A percentile compares a stretch with the other conserved stretches of the same genome.
Evolutionary conservation across 208 protist genomes (phyloP).

Genomic region (Leishmania braziliensis): DNA sequence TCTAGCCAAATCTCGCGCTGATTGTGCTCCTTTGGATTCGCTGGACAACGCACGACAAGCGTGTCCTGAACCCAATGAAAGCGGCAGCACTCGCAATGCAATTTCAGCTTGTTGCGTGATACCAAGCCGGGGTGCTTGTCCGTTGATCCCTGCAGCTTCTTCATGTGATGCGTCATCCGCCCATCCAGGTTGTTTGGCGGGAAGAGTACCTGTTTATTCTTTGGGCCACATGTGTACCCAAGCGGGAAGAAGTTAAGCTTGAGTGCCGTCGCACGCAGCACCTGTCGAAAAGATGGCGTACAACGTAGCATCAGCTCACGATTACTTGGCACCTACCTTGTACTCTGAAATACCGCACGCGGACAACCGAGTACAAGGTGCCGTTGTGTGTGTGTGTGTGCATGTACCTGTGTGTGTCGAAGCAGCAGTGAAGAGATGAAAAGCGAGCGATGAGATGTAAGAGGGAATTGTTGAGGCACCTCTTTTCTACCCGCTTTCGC

Average conservation of each 20-base stretch:
- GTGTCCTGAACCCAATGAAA: slow-evolving; percentile 86
- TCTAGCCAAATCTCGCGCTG: slow-evolving; percentile 87
- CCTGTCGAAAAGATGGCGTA: slow-evolving; percentile 7
- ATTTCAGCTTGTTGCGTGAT: slow-evolving; percentile 64
- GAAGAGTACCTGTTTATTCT: slow-evolving; percentile 62
- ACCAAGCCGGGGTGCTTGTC: slow-evolving; percentile 65
- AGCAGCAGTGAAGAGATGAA: neutral
- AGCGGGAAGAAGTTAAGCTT: slow-evolving; percentile 78
- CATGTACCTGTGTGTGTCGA: neutral
- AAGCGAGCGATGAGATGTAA: neutral
- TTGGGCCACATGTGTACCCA: slow-evolving; percentile 61
- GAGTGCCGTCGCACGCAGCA: slow-evolving; percentile 20
- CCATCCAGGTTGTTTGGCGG: slow-evolving; percentile 77
- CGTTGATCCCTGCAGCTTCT: slow-evolving; percentile 58
- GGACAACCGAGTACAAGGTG: neutral
- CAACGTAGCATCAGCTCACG: slow-evolving; percentile 17
- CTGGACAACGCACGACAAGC: slow-evolving; percentile 75
- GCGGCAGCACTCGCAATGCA: slow-evolving; percentile 75
- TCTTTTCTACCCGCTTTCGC: neutral
- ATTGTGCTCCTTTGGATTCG: slow-evolving; percentile 69
- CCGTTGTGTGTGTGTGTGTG: neutral
- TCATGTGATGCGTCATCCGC: slow-evolving; percentile 56
- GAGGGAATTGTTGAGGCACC: neutral
- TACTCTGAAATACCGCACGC: neutral
- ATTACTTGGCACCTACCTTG: neutral